Conservation (phyloP, 306 rosid species). For the Lithocarpus polystachyus region DNA sequence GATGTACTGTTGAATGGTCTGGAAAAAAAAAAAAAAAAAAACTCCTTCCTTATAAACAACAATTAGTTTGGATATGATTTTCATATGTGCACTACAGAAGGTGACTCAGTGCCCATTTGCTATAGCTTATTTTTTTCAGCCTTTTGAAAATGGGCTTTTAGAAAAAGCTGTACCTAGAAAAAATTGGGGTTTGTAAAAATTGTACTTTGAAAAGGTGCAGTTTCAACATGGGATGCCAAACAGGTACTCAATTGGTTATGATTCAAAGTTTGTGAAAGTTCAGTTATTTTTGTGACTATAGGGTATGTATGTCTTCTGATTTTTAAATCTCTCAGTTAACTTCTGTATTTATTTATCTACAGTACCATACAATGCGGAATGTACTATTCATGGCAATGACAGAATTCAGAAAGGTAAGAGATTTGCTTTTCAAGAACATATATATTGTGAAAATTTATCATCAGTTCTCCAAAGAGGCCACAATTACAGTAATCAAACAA, state of each 20-base stretch:
- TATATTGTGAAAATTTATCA: neutral
- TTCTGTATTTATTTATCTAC: slow-evolving; percentile 21
- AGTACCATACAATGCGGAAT: slow-evolving; percentile 86
- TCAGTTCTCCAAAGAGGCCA: neutral
- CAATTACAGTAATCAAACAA: neutral
- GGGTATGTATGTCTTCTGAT: neutral
- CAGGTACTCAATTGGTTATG: neutral
- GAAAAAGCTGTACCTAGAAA: too few relatives aligned
- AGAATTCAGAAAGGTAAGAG: slow-evolving; percentile 64
- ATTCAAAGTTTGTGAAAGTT: neutral
- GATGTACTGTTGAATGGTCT: neutral
- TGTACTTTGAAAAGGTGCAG: too few relatives aligned
- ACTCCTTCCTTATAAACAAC: too few relatives aligned
- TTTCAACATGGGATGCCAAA: too few relatives aligned
- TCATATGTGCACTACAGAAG: neutral
- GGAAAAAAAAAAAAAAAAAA: too few relatives aligned
- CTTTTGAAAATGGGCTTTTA: too few relatives aligned
- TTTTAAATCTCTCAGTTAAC: neutral
- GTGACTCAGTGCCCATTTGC: neutral
- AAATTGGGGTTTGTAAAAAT: too few relatives aligned
- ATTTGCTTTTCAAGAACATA: slow-evolving; percentile 11
- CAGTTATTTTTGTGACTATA: neutral
- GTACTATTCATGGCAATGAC: slow-evolving; percentile 75
- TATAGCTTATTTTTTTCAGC: too few relatives aligned
- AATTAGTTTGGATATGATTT: neutral